Conservation (phyloP, 2,329 filamentous ascomycete genomes). For the Proliferodiscus dingleyae region DNA sequence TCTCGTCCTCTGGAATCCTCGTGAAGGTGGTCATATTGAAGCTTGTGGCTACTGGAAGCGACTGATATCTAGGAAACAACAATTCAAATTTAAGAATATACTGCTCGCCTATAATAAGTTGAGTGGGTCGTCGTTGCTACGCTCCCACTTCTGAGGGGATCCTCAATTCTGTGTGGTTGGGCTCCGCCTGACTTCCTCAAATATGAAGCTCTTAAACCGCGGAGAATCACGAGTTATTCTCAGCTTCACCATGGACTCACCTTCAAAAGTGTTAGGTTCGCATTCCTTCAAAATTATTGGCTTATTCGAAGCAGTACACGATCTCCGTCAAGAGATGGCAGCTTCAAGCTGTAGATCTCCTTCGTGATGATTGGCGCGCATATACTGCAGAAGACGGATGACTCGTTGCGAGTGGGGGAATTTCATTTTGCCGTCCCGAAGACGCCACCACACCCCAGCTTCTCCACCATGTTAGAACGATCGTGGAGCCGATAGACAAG, state of each 20-base stretch:
- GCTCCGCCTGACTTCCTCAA: too few relatives aligned
- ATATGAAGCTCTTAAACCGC: too few relatives aligned
- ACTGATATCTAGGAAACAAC: too few relatives aligned
- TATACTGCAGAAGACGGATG: conserved; percentile 9
- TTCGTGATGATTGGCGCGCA: conserved; percentile 18
- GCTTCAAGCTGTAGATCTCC: background rate
- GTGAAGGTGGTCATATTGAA: conserved; percentile 68
- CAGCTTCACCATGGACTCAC: too few relatives aligned
- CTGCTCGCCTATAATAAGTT: too few relatives aligned
- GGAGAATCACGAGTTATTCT: too few relatives aligned
- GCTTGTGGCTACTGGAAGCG: too few relatives aligned
- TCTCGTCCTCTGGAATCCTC: conserved; percentile 55
- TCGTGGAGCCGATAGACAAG: background rate
- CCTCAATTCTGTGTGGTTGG: background rate
- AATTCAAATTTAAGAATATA: too few relatives aligned
- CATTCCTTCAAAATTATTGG: too few relatives aligned
- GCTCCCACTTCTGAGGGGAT: background rate
- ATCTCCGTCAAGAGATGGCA: background rate
- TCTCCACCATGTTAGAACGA: conserved; percentile 5
- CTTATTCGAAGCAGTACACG: too few relatives aligned
- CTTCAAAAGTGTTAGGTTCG: too few relatives aligned
- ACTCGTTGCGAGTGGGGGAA: background rate
- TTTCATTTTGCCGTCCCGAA: background rate
- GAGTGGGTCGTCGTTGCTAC: too few relatives aligned
- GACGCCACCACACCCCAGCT: conserved; percentile 1